Base-by-base conservation (phyloP, 225 moss, liverwort and hornwort species). In the Polytrichum commune region DNA sequence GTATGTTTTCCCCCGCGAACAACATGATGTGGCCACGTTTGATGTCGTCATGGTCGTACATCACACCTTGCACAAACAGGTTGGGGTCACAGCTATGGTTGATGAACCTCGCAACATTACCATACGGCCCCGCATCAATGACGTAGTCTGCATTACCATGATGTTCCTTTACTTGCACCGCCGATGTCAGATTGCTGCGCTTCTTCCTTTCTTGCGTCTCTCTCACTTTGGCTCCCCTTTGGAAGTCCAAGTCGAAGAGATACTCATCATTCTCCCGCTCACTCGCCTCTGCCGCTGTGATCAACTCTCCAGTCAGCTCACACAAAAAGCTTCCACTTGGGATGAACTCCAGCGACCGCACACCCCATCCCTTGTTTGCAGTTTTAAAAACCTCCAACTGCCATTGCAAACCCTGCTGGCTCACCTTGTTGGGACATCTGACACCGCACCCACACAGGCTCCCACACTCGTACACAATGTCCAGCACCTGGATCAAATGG, bases 1-100 rank as follows among this genome's bases (percentile, higher is more conserved):
- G 54, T 4, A 96, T 96, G 66, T 90, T 85, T 74, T 92, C 85
- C 9, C 79, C 73, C 16, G 93, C 87, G 77, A 96, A 96, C 23
- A 96, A 67, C 87, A 89, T 79, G 54, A 96, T 87, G 62, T 96
- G 96, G 5, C 87, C 93, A 25, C 87, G 84, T 38, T 88, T 88
- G 71, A 85, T 54, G 53, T 93, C 96, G 23, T 72, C 78, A 30
- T 93, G 92, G 67, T 96, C 93, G 29, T 91, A 81, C 24, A 96
- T 68, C 30, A 96, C 93, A 19, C 91, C 90, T 77, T 96, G 93
- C 66, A 91, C 93, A 60, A 91, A 96, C 26, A 93, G 72, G 46
- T 96, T 96, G 8, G 92, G 93, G 5, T 77, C 66, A 62, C 96
- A 93, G 84, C 93, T 93, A 67, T 96, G 93, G 62, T 96, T 96